Conservation (phyloP, 768 basidiomycete species). For the Kondoa subrosea region DNA sequence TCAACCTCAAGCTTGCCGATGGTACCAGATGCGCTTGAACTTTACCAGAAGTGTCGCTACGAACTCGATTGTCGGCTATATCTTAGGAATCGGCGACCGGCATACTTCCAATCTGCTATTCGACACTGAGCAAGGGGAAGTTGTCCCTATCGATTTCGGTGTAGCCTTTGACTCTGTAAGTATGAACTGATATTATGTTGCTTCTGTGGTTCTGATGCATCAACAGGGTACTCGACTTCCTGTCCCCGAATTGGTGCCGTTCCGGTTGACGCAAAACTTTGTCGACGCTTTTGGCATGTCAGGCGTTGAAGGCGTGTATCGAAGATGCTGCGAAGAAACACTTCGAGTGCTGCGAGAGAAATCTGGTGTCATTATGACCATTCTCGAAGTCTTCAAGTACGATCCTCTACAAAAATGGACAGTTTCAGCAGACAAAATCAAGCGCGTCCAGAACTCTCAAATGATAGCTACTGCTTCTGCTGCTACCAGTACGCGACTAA, state of each 20-base stretch:
- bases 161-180: conserved; percentile 87
- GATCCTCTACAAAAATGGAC: conserved; percentile 89
- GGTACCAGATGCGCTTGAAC: conserved; percentile 78
- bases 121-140: conserved; percentile 62
- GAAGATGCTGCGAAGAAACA: conserved; percentile 86
- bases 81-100: conserved; percentile 81
- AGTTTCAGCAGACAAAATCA: conserved; percentile 32
- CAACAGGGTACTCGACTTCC: conserved; percentile 57
- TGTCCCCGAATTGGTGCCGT: conserved; percentile 78
- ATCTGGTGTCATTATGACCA: conserved; percentile 76
- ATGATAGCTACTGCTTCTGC: conserved; percentile 25
- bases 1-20: conserved; percentile 69
- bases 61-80: conserved; percentile 80
- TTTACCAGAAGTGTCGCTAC: conserved; percentile 87
- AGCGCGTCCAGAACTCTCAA: conserved; percentile 33
- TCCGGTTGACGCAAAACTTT: conserved; percentile 83
- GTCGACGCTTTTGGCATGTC: conserved; percentile 83
- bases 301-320: conserved; percentile 84
- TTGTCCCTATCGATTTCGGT: conserved; percentile 89
- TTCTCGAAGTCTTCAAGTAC: conserved; percentile 89
- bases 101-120: conserved; percentile 83
- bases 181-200: background rate
- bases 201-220: conserved; percentile 2
- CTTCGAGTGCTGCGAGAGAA: conserved; percentile 71
- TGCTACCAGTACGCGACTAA: background rate